These are phyloP conservation scores for Coniochaeta sp. DNA, from an alignment of 2,329 filamentous ascomycete genomes.

Conservation along the genomic window DNA sequence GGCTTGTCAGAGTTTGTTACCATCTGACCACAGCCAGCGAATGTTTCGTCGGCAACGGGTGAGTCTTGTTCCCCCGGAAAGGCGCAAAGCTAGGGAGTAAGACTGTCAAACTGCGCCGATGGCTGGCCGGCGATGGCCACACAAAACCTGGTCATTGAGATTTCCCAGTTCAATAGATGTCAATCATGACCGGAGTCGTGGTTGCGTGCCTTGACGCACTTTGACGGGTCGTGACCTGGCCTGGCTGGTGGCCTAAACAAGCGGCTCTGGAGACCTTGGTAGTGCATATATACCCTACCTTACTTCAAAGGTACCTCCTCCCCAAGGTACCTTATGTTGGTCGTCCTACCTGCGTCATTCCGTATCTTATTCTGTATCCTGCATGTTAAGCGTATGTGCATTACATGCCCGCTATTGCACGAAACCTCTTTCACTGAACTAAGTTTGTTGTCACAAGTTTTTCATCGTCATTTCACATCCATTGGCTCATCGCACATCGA, in stretches of 20 bases:
- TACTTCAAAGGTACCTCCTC: no score
- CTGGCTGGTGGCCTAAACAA: not conserved
- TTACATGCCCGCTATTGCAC: not conserved
- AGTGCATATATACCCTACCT: not conserved
- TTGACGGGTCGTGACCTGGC: not conserved
- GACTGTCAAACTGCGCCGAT: not conserved
- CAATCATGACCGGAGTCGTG: not conserved
- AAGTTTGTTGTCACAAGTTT: not conserved
- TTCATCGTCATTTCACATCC: not conserved
- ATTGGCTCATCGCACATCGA: not conserved
- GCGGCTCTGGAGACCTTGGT: not conserved
- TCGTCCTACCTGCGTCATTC: not conserved
- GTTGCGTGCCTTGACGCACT: not conserved
- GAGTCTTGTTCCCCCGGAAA: constrained; percentile 2
- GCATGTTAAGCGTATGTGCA: not conserved
- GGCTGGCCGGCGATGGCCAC: not conserved
- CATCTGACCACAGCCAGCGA: no score
- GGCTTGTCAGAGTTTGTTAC: not conserved
- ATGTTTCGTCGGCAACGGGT: not conserved
- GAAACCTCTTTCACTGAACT: not conserved
- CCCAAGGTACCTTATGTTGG: not conserved
- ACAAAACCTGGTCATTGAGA: no score
- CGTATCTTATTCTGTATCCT: not conserved
- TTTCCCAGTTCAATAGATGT: no score
- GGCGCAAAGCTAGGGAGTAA: not conserved